phyloP scores from a whole-genome alignment of 148 eudicot genomes.

The Chenopodium formosanum region DNA sequence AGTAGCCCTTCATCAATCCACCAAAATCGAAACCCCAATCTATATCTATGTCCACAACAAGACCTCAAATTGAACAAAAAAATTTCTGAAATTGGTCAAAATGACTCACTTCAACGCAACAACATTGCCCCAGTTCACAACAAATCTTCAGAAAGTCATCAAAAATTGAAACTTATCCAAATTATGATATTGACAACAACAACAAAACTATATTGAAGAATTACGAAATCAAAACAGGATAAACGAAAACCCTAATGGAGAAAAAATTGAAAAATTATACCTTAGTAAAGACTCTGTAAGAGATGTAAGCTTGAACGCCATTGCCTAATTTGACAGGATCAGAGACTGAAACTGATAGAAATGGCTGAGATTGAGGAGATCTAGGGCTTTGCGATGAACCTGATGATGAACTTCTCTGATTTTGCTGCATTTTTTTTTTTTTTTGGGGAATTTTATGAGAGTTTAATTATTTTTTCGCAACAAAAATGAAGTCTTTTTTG shows the following conservation, averaged over 20 bases:
- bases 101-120: background rate
- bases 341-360: slow-evolving; percentile 66
- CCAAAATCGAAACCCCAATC: background rate
- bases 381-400: slow-evolving; percentile 69
- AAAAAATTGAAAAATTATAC: slow-evolving; percentile 23
- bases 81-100: background rate
- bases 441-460: background rate
- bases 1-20: background rate
- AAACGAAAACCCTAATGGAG: background rate
- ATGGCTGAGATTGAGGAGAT: slow-evolving; percentile 65
- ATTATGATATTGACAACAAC: background rate
- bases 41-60: background rate
- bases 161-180: background rate
- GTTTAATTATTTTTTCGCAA: background rate
- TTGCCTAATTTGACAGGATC: slow-evolving; percentile 98
- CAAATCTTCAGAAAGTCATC: background rate
- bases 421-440: slow-evolving; percentile 40
- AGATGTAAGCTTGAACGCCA: slow-evolving; percentile 95
- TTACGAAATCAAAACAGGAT: background rate
- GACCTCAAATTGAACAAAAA: background rate
- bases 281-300: slow-evolving; percentile 84
- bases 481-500: background rate
- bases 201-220: background rate
- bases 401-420: slow-evolving; percentile 36
- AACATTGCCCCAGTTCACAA: background rate